Evolutionary conservation across 2,329 filamentous ascomycete species (phyloP), one percentile per base, ranked within the genome.

Genomic region (Tympanopsis confertula): DNA sequence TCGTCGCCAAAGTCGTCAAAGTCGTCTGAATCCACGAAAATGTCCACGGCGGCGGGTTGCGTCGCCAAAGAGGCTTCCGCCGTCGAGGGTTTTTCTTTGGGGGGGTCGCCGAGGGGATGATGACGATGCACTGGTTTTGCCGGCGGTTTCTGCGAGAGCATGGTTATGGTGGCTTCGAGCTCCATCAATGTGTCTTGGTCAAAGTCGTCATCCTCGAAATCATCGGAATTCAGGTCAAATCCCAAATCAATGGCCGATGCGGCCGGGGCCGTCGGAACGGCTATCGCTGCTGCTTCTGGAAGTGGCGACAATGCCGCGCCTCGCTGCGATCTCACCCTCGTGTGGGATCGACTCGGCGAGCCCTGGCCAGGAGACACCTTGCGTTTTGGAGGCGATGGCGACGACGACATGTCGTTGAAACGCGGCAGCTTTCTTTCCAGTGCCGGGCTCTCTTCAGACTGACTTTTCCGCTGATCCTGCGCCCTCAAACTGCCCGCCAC

Each of bases 1-100:
- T 80, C 74, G 42, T 80, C 78, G 40, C 83, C 78, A 37, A 74
- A 47, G 43, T 84, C 78, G 35, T 69, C 78, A 56, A 83, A 81
- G 33, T 82, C 78, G 37, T 82, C 73, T 32, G 64, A 58, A 30
- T 52, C 51, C 40, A 49, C 42, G 39, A 48, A 47, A 5, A 44
- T 38, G 17, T 20, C 19, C 20, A 32, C 38, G 14, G 39, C 38
- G 7, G 38, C 36, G 32, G n/a, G n/a, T n/a, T n/a, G n/a, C n/a
- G n/a, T n/a, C n/a, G n/a, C n/a, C n/a, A n/a, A n/a, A n/a, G n/a
- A n/a, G n/a, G n/a, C n/a, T n/a, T n/a, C n/a, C n/a, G n/a, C n/a
- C n/a, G n/a, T n/a, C n/a, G n/a, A n/a, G n/a, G n/a, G n/a, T n/a
- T n/a, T n/a, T n/a, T n/a, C n/a, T n/a, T n/a, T n/a, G n/a, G n/a